phyloP scores from a whole-genome alignment of 1,139 yeast species.

The Casaregolazyma suthepensis region DNA sequence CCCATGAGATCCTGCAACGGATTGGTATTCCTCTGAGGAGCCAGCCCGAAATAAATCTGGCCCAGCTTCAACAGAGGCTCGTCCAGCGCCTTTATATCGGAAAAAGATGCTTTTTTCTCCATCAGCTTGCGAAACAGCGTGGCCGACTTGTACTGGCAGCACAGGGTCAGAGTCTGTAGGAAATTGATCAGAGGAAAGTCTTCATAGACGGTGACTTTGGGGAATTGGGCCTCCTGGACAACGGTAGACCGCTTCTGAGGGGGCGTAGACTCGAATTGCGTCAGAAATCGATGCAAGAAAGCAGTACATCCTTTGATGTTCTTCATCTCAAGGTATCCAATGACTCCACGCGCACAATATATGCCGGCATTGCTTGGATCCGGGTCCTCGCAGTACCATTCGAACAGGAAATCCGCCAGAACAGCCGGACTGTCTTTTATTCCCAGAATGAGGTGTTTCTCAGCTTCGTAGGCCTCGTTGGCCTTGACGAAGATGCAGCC shows the following conservation, averaged over 20 bases:
- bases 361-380: conserved; percentile 36
- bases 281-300: conserved; percentile 39
- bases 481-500: conserved; percentile 53
- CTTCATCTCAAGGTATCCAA: conserved; percentile 61
- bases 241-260: conserved; percentile 6
- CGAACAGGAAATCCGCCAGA: conserved; percentile 50
- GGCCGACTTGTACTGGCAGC: conserved; percentile 50
- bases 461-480: conserved; percentile 43
- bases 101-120: conserved; percentile 47
- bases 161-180: conserved; percentile 58
- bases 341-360: conserved; percentile 56
- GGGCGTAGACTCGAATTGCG: conserved; percentile 21
- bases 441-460: conserved; percentile 61
- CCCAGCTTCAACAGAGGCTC: conserved; percentile 37
- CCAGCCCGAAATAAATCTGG: conserved; percentile 49
- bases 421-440: conserved; percentile 51
- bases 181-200: conserved; percentile 50
- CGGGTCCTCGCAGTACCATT: conserved; percentile 45
- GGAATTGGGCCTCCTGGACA: conserved; percentile 3
- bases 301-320: conserved; percentile 55
- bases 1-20: conserved; percentile 84
- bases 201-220: conserved; percentile 26
- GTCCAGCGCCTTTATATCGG: conserved; percentile 35
- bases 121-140: conserved; percentile 49
- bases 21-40: conserved; percentile 52